Evolutionary conservation across 306 rosid species (phyloP).

Genomic region (Inga laurina): DNA sequence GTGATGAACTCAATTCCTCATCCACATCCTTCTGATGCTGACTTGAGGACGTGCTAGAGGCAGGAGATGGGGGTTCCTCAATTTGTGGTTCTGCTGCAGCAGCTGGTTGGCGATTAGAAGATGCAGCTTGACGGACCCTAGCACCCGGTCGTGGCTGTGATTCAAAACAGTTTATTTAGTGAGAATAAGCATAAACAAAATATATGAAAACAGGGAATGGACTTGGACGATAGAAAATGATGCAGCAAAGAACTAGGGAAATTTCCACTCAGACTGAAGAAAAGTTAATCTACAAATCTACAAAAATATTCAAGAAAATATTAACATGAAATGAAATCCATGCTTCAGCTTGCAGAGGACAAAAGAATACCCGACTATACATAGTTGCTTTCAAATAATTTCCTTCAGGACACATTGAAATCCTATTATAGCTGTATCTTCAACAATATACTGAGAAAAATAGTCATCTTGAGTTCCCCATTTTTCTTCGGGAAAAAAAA

Average conservation of each 20-base stretch:
- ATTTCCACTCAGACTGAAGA: constrained; percentile 12
- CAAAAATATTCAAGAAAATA: background rate
- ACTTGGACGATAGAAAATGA: constrained; percentile 1
- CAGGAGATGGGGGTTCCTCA: constrained; percentile 68
- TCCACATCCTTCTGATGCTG: constrained; percentile 55
- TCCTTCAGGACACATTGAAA: background rate
- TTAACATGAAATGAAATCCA: background rate
- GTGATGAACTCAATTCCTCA: constrained; percentile 58
- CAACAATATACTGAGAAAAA: background rate
- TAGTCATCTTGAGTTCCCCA: background rate
- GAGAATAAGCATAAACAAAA: background rate
- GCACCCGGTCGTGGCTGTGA: constrained; percentile 58
- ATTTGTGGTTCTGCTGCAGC: constrained; percentile 39
- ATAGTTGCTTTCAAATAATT: background rate
- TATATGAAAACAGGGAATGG: background rate
- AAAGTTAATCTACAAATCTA: constrained; percentile 12
- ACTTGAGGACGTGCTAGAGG: constrained; percentile 65
- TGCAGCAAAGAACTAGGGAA: constrained; percentile 15
- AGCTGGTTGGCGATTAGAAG: constrained; percentile 42
- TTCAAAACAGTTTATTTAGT: constrained; percentile 21
- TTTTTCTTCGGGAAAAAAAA: background rate
- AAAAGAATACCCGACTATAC: background rate
- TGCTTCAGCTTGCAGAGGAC: background rate
- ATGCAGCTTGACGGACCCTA: constrained; percentile 48
- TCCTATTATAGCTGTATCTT: background rate